Percentiles rank a stretch among this genome's conserved stretches.
phyloP scores from a whole-genome alignment of 495 filamentous ascomycete genomes.

The Pyronema omphalodes region DNA sequence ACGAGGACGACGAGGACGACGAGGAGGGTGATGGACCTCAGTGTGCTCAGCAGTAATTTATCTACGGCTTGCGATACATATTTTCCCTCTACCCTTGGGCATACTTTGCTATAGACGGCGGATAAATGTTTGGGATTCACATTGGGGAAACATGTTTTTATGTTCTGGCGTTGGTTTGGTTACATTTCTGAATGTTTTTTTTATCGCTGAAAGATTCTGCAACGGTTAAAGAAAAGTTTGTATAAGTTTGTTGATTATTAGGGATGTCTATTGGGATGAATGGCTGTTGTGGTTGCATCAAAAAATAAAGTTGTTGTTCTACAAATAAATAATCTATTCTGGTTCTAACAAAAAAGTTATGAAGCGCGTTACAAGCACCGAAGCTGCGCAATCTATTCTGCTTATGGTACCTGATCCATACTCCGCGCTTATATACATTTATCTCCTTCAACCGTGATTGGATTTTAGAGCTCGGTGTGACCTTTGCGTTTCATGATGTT shows the following conservation, averaged over 20 bases:
- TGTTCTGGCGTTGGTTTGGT: conserved; percentile 1
- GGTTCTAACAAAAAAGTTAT: not conserved
- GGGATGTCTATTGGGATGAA: not conserved
- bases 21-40: conserved; percentile 41
- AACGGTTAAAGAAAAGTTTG: not conserved
- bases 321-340: not conserved
- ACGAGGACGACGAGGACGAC: conserved; percentile 65
- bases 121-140: not conserved
- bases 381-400: not conserved
- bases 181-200: not conserved
- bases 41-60: conserved; percentile 64
- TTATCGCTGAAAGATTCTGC: not conserved
- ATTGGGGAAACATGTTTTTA: not conserved
- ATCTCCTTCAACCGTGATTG: too few species aligned
- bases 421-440: too few species aligned
- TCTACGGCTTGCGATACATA: not conserved
- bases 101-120: not conserved
- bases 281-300: too few species aligned
- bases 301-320: not conserved
- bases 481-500: too few species aligned
- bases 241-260: not conserved
- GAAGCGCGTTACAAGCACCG: not conserved
- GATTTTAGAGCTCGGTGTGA: too few species aligned
- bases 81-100: not conserved
- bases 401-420: not conserved